Evolutionary conservation across 371 early-diverging fungal genomes (phyloP), one percentile per base, ranked within the genome.

Genomic region (Mucor piriformis): DNA sequence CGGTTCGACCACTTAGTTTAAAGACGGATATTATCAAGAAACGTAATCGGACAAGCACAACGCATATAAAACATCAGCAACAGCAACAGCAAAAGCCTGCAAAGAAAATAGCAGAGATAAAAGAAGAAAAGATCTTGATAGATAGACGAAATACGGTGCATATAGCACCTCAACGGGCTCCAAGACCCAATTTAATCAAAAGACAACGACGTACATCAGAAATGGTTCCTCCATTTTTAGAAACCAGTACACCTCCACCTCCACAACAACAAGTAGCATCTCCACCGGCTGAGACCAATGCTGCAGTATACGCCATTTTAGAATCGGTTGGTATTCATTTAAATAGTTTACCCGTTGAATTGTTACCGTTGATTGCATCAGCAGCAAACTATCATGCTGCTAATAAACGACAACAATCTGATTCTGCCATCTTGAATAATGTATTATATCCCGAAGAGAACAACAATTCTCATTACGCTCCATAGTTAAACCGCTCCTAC

Each of bases 21-120:
- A 92, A 92, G 69, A 88, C 91, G 0, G 89, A 89, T 64, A 85
- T 93, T 15, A 93, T 94, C 64, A 88, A 91, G 56, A 94, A 92
- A 69, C 88, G 94, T 37, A 90, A 91, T 69, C 83, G 91, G 32
- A 67, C 57, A 32, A 47, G 53, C 49, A 29, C 44, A 5, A 50
- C 11, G 13, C 37, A 10, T 13, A n/a, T 18, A 32, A 32, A n/a
- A 13, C 43, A 52, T 15, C 20, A 25, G 6, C 48, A 27, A 20
- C 20, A 29, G 16, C 18, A 57, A 38, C 33, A 49, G 18, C 43
- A 27, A 42, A n/a, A 42, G 23, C 37, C 6, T 50, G 34, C 44
- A 33, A 29, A 29, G 6, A 40, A 33, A 42, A 12, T 15, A 32
- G 21, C 33, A 32, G 43, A 47, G 15, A 16, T 50, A 42, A 33